These are phyloP conservation scores for Aureobasidium sp. DNA, from an alignment of 2,329 filamentous ascomycete genomes.

Conservation along the genomic window DNA sequence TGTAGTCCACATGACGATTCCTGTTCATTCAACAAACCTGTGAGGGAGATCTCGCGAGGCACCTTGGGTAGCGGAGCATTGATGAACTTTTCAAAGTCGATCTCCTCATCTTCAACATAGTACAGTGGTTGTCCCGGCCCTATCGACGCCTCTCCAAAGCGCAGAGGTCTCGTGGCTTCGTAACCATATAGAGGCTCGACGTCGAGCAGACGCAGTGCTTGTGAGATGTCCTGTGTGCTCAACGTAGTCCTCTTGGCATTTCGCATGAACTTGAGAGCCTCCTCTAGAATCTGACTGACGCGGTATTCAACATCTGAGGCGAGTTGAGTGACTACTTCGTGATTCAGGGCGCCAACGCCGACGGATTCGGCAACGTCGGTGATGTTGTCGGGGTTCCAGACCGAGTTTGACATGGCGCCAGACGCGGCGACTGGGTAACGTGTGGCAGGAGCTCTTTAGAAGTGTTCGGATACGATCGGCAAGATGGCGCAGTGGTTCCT, in stretches of 20 bases:
- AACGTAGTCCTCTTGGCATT: conserved; percentile 79
- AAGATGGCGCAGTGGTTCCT: background rate
- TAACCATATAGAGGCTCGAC: conserved; percentile 96
- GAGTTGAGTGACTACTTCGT: conserved; percentile 80
- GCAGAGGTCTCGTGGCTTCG: conserved; percentile 79
- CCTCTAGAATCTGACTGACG: conserved; percentile 85
- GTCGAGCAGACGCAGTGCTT: conserved; percentile 78
- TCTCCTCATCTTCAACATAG: conserved; percentile 96
- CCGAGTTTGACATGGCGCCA: conserved; percentile 31
- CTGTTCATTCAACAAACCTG: conserved; percentile 50
- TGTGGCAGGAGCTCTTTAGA: background rate
- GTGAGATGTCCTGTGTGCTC: conserved; percentile 80
- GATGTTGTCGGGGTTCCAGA: conserved; percentile 96
- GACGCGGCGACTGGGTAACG: background rate
- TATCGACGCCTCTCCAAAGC: conserved; percentile 88
- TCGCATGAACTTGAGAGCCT: conserved; percentile 94
- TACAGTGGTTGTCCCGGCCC: conserved; percentile 91
- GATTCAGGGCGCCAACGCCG: conserved; percentile 71
- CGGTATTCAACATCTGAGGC: conserved; percentile 94
- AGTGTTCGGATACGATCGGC: background rate
- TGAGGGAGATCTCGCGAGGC: conserved; percentile 85
- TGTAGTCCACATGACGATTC: conserved; percentile 3
- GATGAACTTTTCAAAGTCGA: conserved; percentile 98
- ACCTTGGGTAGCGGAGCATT: conserved; percentile 94
- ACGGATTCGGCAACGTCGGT: conserved; percentile 94